Evolutionary conservation across 257 asterid species (phyloP).

Genomic region (Schizonepeta tenuifolia): DNA sequence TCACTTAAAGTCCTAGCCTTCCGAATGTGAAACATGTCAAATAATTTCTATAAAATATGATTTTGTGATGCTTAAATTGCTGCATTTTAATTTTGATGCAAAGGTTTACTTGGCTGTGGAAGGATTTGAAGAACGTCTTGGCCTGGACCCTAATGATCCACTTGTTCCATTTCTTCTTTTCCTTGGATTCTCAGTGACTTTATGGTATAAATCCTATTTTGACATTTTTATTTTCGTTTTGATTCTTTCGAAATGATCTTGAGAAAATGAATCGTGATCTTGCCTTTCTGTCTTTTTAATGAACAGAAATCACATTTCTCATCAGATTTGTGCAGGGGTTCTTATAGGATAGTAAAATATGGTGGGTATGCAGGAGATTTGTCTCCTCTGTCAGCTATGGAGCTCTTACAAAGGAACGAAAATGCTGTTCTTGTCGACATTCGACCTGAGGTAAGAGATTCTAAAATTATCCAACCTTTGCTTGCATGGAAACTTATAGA

Average conservation of each 20-base stretch:
- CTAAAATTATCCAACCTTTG: constrained; percentile 37
- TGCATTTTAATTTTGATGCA: constrained; percentile 1
- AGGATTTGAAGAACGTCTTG: constrained; percentile 68
- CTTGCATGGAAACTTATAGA: constrained; percentile 27
- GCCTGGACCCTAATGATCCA: constrained; percentile 86
- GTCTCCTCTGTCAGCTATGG: constrained; percentile 69
- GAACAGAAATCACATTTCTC: constrained; percentile 60
- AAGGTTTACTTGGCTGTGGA: constrained; percentile 69
- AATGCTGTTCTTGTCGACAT: constrained; percentile 80
- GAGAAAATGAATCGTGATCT: background rate
- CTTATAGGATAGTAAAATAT: constrained; percentile 72
- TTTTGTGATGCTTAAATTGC: background rate
- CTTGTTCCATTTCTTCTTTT: constrained; percentile 66
- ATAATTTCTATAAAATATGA: background rate
- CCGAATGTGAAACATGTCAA: background rate
- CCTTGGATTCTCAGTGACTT: constrained; percentile 67
- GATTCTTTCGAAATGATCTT: background rate
- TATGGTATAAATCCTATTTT: constrained; percentile 64
- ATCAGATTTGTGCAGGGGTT: constrained; percentile 98
- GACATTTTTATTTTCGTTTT: background rate
- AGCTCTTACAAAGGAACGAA: constrained; percentile 69
- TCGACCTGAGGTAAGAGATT: constrained; percentile 87
- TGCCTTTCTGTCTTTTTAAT: constrained; percentile 30
- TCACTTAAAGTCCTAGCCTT: background rate
- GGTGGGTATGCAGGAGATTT: constrained; percentile 96